Conservation (phyloP, 345 rosid species). For the Tarenaya hassleriana region DNA sequence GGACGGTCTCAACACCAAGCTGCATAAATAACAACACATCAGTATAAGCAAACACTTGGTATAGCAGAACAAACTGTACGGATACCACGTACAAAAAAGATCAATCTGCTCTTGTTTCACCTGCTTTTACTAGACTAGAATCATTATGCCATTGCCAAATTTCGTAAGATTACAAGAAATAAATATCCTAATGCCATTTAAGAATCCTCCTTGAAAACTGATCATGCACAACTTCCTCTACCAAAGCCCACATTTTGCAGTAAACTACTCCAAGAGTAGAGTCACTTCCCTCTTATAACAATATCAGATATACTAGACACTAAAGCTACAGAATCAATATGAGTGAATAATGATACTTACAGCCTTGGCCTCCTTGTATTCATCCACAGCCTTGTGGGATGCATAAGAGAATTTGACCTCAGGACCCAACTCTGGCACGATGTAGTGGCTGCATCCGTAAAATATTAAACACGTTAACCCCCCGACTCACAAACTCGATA, state of each 20-base stretch:
- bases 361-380: constrained; percentile 94
- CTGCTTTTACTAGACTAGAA: too few species aligned
- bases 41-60: constrained; percentile 14
- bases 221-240: too few species aligned
- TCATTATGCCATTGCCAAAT: too few species aligned
- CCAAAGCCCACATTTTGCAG: neutral
- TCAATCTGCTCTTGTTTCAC: too few species aligned
- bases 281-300: neutral
- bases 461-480: constrained; percentile 1
- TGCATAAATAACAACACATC: constrained; percentile 29
- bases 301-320: neutral
- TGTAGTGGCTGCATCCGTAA: constrained; percentile 67
- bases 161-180: too few species aligned
- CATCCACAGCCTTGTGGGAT: constrained; percentile 90
- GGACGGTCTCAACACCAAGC: constrained; percentile 90
- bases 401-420: constrained; percentile 84
- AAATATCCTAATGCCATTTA: too few species aligned
- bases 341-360: constrained; percentile 34
- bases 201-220: too few species aligned
- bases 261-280: too few species aligned
- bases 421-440: constrained; percentile 96
- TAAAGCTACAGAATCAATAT: neutral
- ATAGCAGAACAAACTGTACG: neutral
- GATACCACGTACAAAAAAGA: too few species aligned
- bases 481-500: neutral